A percentile compares a stretch with the other conserved stretches of the same genome.
These are phyloP conservation scores for Paramyrothecium sp. DNA, from an alignment of 2,329 filamentous ascomycete species.

Conservation along the genomic window DNA sequence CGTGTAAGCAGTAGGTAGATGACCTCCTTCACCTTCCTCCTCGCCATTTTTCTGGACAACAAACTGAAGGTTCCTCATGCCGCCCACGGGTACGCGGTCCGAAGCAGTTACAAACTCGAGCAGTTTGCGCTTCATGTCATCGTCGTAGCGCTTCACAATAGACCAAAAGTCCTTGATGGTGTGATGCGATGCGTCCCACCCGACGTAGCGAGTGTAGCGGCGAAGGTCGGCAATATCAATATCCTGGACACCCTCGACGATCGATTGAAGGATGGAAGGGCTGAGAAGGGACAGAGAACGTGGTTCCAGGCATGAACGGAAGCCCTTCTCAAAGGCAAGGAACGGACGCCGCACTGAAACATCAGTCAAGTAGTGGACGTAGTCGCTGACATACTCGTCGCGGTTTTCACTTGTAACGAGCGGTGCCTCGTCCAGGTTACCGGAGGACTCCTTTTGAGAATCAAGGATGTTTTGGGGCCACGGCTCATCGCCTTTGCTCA, in stretches of 20 bases:
- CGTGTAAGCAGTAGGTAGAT: constrained; percentile 83
- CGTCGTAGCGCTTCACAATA: constrained; percentile 66
- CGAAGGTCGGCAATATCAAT: constrained; percentile 77
- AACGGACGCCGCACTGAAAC: constrained; percentile 76
- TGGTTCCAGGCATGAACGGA: constrained; percentile 69
- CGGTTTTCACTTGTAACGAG: constrained; percentile 83
- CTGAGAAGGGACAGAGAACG: constrained; percentile 72
- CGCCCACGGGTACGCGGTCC: constrained; percentile 85
- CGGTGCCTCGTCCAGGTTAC: constrained; percentile 52
- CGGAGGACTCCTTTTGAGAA: constrained; percentile 18
- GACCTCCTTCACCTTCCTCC: constrained; percentile 50
- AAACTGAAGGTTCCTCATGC: constrained; percentile 79
- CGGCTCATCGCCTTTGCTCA: constrained; percentile 38
- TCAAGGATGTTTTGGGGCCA: constrained; percentile 54
- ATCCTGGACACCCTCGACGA: constrained; percentile 80
- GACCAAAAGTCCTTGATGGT: constrained; percentile 82
- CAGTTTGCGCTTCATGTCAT: constrained; percentile 70
- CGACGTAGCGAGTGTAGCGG: constrained; percentile 73
- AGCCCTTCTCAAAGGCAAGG: constrained; percentile 77
- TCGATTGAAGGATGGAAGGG: constrained; percentile 66
- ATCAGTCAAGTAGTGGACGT: constrained; percentile 79
- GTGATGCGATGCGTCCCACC: constrained; percentile 68
- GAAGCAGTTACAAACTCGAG: constrained; percentile 95
- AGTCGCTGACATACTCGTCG: constrained; percentile 76
- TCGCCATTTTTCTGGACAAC: constrained; percentile 76